Conservation (phyloP, 2,329 filamentous ascomycete species). For the Talaromyces verruculosus region DNA sequence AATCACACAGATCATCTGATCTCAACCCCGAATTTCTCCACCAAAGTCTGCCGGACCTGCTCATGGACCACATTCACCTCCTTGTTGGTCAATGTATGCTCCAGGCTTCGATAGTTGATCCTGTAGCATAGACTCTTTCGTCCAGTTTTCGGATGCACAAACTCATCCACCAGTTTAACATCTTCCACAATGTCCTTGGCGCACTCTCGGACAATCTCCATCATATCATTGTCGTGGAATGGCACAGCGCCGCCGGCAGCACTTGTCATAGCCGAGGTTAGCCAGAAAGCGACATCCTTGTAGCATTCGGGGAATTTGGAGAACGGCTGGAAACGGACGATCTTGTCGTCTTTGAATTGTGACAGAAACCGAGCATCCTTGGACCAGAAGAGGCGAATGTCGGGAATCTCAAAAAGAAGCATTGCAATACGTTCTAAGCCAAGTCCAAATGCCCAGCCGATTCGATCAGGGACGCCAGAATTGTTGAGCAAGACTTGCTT, state of each 20-base stretch:
- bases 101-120: conserved; percentile 89
- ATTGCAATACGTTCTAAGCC: conserved; percentile 95
- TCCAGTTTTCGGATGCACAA: conserved; percentile 81
- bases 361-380: conserved; percentile 77
- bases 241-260: conserved; percentile 40
- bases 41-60: conserved; percentile 63
- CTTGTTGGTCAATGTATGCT: conserved; percentile 81
- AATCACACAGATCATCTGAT: conserved; percentile 57
- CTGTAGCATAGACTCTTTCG: conserved; percentile 85
- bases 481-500: conserved; percentile 77
- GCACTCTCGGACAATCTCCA: conserved; percentile 86
- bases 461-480: conserved; percentile 69
- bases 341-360: conserved; percentile 66
- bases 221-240: conserved; percentile 94
- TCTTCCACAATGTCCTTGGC: conserved; percentile 85
- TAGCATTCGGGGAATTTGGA: conserved; percentile 87
- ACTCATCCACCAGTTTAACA: conserved; percentile 79
- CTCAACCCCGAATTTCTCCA: conserved; percentile 73
- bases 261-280: conserved; percentile 50
- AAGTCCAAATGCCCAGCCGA: conserved; percentile 95
- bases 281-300: conserved; percentile 94
- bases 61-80: conserved; percentile 78
- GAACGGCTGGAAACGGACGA: conserved; percentile 75
- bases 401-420: conserved; percentile 92
- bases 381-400: conserved; percentile 97